Percentiles rank a stretch among this genome's conserved stretches.
Conservation (phyloP, 1,284 basidiomycete species). For the Cutaneotrichosporon cutaneum region DNA sequence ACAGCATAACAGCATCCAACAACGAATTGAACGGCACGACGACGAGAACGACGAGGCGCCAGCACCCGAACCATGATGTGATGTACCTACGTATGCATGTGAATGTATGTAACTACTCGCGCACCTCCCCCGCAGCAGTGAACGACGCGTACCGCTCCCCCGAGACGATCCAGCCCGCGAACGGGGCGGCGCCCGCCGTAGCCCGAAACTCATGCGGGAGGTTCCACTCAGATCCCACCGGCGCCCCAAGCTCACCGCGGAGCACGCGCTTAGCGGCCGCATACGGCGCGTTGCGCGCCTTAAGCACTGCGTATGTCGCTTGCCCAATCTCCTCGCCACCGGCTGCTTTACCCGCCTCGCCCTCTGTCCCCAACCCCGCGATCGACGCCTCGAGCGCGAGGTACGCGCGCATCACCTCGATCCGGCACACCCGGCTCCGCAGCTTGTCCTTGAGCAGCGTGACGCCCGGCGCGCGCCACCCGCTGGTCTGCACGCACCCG, state of each 20-base stretch:
- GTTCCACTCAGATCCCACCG: slow-evolving; percentile 12
- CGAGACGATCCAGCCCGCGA: slow-evolving; percentile 64
- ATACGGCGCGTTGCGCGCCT: slow-evolving; percentile 54
- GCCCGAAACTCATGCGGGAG: slow-evolving; percentile 18
- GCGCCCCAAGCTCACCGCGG: slow-evolving; percentile 47
- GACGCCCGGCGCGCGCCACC: slow-evolving; percentile 41
- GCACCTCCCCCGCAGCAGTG: slow-evolving; percentile 4
- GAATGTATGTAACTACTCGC: background rate
- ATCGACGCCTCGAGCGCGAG: slow-evolving; percentile 22
- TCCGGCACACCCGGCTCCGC: slow-evolving; percentile 36
- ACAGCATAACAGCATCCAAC: background rate
- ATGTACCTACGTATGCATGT: slow-evolving; percentile 8
- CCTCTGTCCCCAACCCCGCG: too few relatives aligned
- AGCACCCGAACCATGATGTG: background rate
- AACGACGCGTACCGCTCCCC: slow-evolving; percentile 61
- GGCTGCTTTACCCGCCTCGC: too few relatives aligned
- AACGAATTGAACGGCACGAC: background rate
- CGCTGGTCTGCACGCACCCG: slow-evolving; percentile 20
- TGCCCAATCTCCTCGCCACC: background rate
- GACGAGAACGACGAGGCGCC: too few relatives aligned
- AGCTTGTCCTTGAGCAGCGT: slow-evolving; percentile 30
- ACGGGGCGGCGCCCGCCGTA: slow-evolving; percentile 46
- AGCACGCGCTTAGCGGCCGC: slow-evolving; percentile 58
- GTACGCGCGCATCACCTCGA: slow-evolving; percentile 57
- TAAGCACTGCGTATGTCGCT: slow-evolving; percentile 52